Base-by-base conservation (phyloP, 257 asterid species). In the Linaria vulgaris region DNA sequence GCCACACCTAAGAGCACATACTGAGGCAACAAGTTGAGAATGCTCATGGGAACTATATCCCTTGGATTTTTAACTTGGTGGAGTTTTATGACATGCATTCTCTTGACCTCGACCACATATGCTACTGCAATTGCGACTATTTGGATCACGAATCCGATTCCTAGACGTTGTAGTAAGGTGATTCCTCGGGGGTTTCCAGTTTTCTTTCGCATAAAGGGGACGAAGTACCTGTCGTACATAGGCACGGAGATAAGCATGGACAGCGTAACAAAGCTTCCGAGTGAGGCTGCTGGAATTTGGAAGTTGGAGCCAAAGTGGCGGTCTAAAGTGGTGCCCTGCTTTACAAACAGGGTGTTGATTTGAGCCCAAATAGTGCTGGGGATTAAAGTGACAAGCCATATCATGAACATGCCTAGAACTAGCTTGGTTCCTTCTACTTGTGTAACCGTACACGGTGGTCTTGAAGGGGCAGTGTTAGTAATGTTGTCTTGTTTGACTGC, bases 301-400 rank as follows among this genome's bases (percentile, higher is more conserved):
- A 89, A 83, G 64, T 38, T 20, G 5, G 79, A 17, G 46, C 84
- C 86, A 20, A 84, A 15, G 56, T 74, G 88, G 9, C 97, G 76
- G 78, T 89, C 85, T 22, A 90, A 51, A 21, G 97, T 90, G 61
- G 86, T 83, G 64, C 95, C 97, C 24, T 90, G 97, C 60, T 90
- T 90, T 5, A 90, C 97, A 24, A 90, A 90, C 1, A 90, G 87
- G 13, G 96, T 89, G 82, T 89, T 86, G 81, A 79, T 78, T 69
- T 89, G 95, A 3, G 96, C 94, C 95, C 96, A 87, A 4, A 90
- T 80, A 67, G 90, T 87, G 90, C 91, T 81, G 0, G 97, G 97
- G 46, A 90, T 80, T 20, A 90, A 64, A 38, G 95, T 85, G 13
- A 74, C 94, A 6, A 78, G 50, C 95, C 95, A 90, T 58, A 90